These are phyloP conservation scores for Solanum boliviense DNA, from an alignment of 257 asterid species.

Conservation along the genomic window DNA sequence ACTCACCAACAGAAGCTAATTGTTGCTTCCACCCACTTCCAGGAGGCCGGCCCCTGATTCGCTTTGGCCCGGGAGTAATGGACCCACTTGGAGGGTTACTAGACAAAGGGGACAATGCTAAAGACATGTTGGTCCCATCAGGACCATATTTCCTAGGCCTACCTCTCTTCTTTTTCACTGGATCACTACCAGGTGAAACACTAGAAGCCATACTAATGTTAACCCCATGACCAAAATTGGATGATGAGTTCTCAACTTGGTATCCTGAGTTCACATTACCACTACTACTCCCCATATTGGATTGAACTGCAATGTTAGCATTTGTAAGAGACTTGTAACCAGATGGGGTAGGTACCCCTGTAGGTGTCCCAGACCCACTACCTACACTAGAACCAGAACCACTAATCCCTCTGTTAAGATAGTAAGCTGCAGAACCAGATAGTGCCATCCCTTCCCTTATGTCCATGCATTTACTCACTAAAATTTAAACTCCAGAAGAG, in stretches of 20 bases:
- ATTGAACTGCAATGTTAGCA: conserved; percentile 13
- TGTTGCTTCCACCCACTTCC: conserved; percentile 32
- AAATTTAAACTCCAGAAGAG: neutral
- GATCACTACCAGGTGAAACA: conserved; percentile 8
- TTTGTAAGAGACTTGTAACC: conserved; percentile 3
- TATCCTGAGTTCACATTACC: conserved; percentile 14
- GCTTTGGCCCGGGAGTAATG: neutral
- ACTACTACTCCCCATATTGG: conserved; percentile 20
- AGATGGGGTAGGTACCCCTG: conserved; percentile 18
- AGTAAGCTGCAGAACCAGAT: conserved; percentile 55
- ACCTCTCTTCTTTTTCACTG: conserved; percentile 28
- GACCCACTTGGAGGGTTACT: conserved; percentile 5
- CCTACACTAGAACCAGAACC: conserved; percentile 24
- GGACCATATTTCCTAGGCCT: conserved; percentile 35
- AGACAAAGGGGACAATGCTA: conserved; percentile 17
- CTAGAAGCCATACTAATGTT: conserved; percentile 8
- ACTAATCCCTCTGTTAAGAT: conserved; percentile 49
- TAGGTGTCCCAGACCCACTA: conserved; percentile 16
- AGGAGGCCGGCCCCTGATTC: conserved; percentile 17
- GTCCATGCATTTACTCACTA: conserved; percentile 5
- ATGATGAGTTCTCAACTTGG: conserved; percentile 29
- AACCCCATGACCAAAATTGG: conserved; percentile 17
- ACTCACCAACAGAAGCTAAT: conserved; percentile 17
- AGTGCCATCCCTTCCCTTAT: conserved; percentile 28
- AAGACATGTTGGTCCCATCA: conserved; percentile 20